Percentiles rank a stretch among this genome's conserved stretches.
phyloP scores from a whole-genome alignment of 768 basidiomycete genomes.

The Favolaschia claudopus region DNA sequence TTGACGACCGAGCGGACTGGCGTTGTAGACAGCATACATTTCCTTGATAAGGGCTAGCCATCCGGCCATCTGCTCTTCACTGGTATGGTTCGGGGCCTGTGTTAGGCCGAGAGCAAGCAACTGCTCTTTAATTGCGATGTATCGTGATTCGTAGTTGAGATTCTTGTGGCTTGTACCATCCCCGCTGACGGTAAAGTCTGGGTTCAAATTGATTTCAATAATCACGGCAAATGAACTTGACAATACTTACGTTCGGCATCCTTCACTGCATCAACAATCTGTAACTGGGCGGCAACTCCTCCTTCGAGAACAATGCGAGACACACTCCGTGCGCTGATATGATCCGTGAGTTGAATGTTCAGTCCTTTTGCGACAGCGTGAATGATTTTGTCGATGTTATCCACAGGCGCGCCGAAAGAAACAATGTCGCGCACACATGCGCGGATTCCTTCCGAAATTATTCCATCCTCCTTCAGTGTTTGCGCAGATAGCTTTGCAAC shows the following conservation, averaged over 20 bases:
- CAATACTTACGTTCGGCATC: conserved; percentile 16
- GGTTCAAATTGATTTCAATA: neutral
- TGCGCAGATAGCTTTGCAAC: neutral
- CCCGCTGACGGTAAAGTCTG: too few species aligned
- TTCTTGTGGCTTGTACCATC: too few species aligned
- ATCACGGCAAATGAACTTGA: neutral
- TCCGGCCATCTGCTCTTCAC: too few species aligned
- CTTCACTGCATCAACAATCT: conserved; percentile 25
- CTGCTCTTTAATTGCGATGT: too few species aligned
- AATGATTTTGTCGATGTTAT: conserved; percentile 4
- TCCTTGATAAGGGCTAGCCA: too few species aligned
- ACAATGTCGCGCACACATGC: conserved; percentile 19
- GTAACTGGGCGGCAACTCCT: conserved; percentile 26
- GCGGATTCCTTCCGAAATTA: neutral
- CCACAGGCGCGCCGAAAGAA: neutral
- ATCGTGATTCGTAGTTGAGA: too few species aligned
- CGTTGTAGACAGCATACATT: too few species aligned
- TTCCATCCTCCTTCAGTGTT: conserved; percentile 7
- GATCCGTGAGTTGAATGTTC: neutral
- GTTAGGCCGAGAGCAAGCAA: too few species aligned
- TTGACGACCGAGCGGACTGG: too few species aligned
- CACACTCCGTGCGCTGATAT: conserved; percentile 24
- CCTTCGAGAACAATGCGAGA: conserved; percentile 28
- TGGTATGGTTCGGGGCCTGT: too few species aligned
- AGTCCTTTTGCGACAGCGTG: conserved; percentile 7